Evolutionary conservation across 23 red algal species (phyloP).

Genomic region (Agarophyton chilense): DNA sequence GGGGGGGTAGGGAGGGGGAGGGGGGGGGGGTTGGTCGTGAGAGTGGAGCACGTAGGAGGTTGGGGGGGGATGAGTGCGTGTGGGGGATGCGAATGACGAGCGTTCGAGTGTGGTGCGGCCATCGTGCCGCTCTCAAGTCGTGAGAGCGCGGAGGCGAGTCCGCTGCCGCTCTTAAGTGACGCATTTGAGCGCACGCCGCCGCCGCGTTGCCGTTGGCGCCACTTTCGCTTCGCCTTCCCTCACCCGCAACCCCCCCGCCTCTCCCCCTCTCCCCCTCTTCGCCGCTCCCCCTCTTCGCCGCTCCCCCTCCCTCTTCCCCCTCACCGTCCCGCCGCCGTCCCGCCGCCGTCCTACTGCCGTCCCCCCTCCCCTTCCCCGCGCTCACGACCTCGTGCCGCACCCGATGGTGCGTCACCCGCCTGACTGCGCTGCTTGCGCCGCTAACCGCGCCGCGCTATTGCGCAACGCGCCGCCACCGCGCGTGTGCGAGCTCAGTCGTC

Average conservation of each 20-base stretch:
- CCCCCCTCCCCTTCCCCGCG: background rate
- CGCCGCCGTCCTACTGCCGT: background rate
- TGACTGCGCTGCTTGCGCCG: slow-evolving; percentile 19
- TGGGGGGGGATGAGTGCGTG: too few relatives aligned
- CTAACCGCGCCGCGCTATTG: slow-evolving; percentile 15
- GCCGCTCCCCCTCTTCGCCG: background rate
- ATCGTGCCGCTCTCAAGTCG: background rate
- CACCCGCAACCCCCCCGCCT: background rate
- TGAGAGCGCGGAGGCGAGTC: background rate
- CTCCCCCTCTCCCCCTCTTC: background rate
- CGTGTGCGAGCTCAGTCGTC: background rate
- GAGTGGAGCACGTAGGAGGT: too few relatives aligned
- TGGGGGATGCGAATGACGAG: too few relatives aligned
- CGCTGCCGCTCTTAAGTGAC: background rate
- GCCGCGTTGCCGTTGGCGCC: background rate
- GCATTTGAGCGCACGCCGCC: background rate
- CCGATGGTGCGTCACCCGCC: background rate
- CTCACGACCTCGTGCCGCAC: background rate
- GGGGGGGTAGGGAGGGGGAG: too few relatives aligned
- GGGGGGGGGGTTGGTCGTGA: too few relatives aligned
- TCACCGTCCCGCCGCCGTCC: background rate
- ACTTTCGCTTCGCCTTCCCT: background rate
- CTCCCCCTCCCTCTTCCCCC: background rate
- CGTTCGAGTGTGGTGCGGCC: too few relatives aligned
- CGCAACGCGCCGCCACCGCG: background rate